Evolutionary conservation across 1,284 basidiomycete species (phyloP).

Genomic region (Pseudozyma sp.): DNA sequence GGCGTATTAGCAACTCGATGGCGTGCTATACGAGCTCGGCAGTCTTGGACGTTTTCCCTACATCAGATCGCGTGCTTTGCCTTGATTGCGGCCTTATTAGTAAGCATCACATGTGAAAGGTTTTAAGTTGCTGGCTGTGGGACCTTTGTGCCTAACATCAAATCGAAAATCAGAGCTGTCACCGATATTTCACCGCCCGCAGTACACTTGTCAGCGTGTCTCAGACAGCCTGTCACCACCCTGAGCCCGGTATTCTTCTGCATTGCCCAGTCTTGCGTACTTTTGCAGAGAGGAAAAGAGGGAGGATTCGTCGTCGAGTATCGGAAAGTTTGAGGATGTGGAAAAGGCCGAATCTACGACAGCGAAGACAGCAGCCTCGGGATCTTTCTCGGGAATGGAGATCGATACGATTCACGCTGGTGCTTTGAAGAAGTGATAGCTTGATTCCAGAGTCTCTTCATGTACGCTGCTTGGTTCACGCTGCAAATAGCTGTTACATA

Average conservation of each 20-base stretch:
- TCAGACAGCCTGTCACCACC: no score
- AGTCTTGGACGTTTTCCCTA: conserved; percentile 32
- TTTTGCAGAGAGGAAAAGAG: conserved; percentile 12
- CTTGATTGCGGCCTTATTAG: not conserved
- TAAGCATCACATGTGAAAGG: conserved; percentile 15
- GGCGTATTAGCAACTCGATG: conserved; percentile 10
- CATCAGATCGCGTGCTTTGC: conserved; percentile 36
- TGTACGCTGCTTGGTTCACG: no score
- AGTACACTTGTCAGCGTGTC: not conserved
- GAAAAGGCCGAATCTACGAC: not conserved
- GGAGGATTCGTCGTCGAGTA: not conserved
- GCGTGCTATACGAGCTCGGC: conserved; percentile 22
- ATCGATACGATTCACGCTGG: not conserved
- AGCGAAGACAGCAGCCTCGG: not conserved
- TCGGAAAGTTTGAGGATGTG: conserved; percentile 3
- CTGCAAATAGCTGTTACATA: no score
- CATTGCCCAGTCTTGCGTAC: conserved; percentile 31
- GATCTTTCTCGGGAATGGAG: conserved; percentile 26
- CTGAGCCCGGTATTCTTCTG: conserved; percentile 11
- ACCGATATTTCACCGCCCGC: not conserved
- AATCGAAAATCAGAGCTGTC: no score
- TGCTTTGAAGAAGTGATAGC: no score
- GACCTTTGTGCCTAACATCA: not conserved
- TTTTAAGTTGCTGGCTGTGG: not conserved
- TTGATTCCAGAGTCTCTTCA: no score